Base-by-base conservation (phyloP, 1,284 basidiomycete genomes). In the Fomes fomentarius region DNA sequence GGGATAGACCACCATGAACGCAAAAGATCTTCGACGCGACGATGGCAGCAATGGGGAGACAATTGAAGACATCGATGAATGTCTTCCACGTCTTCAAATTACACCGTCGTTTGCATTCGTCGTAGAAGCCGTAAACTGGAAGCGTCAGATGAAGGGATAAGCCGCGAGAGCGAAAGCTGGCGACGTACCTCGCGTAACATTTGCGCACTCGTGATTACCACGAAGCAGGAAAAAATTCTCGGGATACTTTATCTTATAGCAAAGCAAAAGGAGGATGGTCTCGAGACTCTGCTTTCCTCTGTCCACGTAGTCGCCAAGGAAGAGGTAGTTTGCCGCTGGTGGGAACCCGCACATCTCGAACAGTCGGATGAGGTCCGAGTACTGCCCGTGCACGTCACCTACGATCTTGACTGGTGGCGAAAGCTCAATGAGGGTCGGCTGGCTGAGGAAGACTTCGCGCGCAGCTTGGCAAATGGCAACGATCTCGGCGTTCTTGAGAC, bases 41-140 rank as follows among this genome's bases (percentile, higher is more conserved):
- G 63, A 99, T 93, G 33, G 97, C 96, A 35, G 97, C 96, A 66
- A 99, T 99, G 42, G 97, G 97, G 11, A 99, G 83, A 65, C 94
- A 95, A 76, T 99, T 99, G 84, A 99, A 99, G 39, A 98, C 96
- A 75, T 99, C 97, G 72, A 98, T 94, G 73, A 99, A 99, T 12
- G 95, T 96, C 78, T 98, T 99, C 97, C 97, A 99, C 35, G 94
- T 96, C 80, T 99, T 99, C 83, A 99, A 96, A 74, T 98, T 98
- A 80, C 94, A 96, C 64, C 97, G 86, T 68, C 97, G 89, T 78
- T 99, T 99, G 83, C 97, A 99, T 77, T 99, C 96, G 77, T 99
- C 96, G 74, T 99, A 99, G 77, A 99, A 99, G 37, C 96, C 96
- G 70, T 99, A 99, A 25, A 99, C 96, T 95, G 69, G 34, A 33